Evolutionary conservation across 2,329 filamentous ascomycete genomes (phyloP), one percentile per base, ranked within the genome.

Genomic region (Zymoseptoria crescenta): DNA sequence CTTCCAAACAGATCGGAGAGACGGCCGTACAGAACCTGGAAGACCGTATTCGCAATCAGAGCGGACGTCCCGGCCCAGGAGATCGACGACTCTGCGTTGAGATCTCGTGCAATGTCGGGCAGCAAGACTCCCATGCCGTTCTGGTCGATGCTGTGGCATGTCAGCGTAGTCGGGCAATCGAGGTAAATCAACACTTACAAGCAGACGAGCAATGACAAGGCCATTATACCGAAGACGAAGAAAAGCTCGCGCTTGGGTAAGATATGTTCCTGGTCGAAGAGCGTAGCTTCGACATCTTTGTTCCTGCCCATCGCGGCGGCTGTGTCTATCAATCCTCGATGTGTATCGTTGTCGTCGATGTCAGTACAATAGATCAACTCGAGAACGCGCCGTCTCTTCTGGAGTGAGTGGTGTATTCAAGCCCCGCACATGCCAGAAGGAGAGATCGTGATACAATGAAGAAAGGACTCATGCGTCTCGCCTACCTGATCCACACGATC

Each of bases 1-100:
- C 84, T 77, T 8, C 69, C 70, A 54, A 72, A 72, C 1, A 72
- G 62, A 55, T 72, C 69, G n/a, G 62, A 66, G 8, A 72, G 54
- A 21, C 70, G 78, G n/a, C 84, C 84, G 67, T 86, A 86, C 0
- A 87, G 75, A 61, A 86, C 82, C 62, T 85, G 84, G 64, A 87
- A 87, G 45, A 82, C 80, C 0, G 84, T 86, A 58, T 81, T 82
- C 27, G 80, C 80, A 53, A 84, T 79, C 51, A 84, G 69, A 2
- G 77, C 76, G 6, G 80, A 77, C 0, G 79, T 81, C 6, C 80
- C 80, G 0, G 79, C 80, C 81, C 81, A 83, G 0, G 79, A 76
- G 49, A 85, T 85, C 0, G 79, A 80, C n/a, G 57, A 55, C 7
- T 73, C 72, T 1, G 74, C 70, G 69, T 74, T 57, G 1, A 76